Evolutionary conservation across 768 basidiomycete species (phyloP).

Genomic region (Russula vinacea): DNA sequence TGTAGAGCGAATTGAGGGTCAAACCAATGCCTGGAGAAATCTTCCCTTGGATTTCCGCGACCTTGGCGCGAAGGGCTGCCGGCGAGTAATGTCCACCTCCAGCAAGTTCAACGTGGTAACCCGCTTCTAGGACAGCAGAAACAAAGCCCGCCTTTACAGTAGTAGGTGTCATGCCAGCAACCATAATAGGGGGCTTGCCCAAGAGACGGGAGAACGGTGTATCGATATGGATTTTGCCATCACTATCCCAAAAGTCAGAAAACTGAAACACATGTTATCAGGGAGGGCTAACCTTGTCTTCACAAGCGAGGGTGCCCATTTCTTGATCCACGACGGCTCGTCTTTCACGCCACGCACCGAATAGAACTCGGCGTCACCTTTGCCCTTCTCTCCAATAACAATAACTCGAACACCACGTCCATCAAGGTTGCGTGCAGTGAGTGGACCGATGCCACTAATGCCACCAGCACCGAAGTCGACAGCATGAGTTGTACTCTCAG

Average conservation of each 20-base stretch:
- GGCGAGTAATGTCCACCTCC: slow-evolving; percentile 98
- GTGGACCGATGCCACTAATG: slow-evolving; percentile 84
- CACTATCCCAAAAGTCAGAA: slow-evolving; percentile 45
- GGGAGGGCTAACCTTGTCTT: slow-evolving; percentile 68
- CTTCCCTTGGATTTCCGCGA: slow-evolving; percentile 84
- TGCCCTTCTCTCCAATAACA: slow-evolving; percentile 86
- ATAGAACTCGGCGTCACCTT: slow-evolving; percentile 85
- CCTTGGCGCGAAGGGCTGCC: slow-evolving; percentile 81
- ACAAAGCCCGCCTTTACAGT: slow-evolving; percentile 97
- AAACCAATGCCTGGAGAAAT: slow-evolving; percentile 88
- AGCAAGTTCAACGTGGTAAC: slow-evolving; percentile 95
- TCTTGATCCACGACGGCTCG: slow-evolving; percentile 91
- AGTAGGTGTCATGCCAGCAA: slow-evolving; percentile 98
- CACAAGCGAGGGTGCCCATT: slow-evolving; percentile 78
- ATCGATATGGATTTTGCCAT: slow-evolving; percentile 89
- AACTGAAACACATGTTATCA: neutral
- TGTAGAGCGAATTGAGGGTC: slow-evolving; percentile 93
- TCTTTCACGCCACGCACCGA: slow-evolving; percentile 58
- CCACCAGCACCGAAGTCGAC: slow-evolving; percentile 98
- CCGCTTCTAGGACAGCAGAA: slow-evolving; percentile 86
- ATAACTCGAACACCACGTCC: slow-evolving; percentile 91
- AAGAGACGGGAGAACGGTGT: slow-evolving; percentile 95
- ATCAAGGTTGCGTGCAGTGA: slow-evolving; percentile 87
- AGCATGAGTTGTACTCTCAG: slow-evolving; percentile 86
- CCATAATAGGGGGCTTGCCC: slow-evolving; percentile 98